These are phyloP conservation scores for Aspergillus eucalypticola DNA, from an alignment of 2,329 filamentous ascomycete species.

Conservation along the genomic window DNA sequence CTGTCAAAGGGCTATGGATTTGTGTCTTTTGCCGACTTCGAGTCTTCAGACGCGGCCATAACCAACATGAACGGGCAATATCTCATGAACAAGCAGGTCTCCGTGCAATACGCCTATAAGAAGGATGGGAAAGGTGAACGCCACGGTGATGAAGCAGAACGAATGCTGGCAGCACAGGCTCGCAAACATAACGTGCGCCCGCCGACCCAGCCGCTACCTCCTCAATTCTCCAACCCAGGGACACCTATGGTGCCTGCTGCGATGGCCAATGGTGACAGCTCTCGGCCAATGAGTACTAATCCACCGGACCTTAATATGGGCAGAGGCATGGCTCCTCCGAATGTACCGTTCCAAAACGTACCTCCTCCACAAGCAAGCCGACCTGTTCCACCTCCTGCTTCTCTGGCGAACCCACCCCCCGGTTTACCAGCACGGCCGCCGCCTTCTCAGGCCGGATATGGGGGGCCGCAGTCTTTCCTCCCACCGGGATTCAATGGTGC, in stretches of 20 bases:
- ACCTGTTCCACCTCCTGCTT: constrained; percentile 59
- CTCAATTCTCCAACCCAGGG: constrained; percentile 63
- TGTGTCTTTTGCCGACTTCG: constrained; percentile 89
- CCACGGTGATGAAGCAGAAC: constrained; percentile 90
- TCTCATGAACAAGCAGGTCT: constrained; percentile 93
- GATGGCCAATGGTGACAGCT: constrained; percentile 46
- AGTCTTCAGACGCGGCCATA: constrained; percentile 88
- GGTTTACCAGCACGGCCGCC: constrained; percentile 69
- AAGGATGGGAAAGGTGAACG: constrained; percentile 97
- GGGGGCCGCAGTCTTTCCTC: constrained; percentile 55
- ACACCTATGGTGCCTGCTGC: constrained; percentile 46
- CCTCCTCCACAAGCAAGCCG: constrained; percentile 49
- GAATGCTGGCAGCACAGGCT: constrained; percentile 86
- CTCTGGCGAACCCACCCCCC: constrained; percentile 49
- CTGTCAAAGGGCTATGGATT: constrained; percentile 96
- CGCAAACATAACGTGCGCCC: constrained; percentile 92
- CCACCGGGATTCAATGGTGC: constrained; percentile 41
- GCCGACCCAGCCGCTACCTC: constrained; percentile 72
- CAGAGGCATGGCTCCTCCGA: constrained; percentile 44
- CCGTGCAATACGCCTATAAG: constrained; percentile 98
- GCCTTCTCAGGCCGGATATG: constrained; percentile 66
- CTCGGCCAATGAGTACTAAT: constrained; percentile 34
- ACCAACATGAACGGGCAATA: constrained; percentile 94
- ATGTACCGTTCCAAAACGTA: constrained; percentile 44
- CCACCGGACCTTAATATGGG: constrained; percentile 39